Percentiles rank a stretch among this genome's conserved stretches.
Conservation (phyloP, 2,329 filamentous ascomycete genomes). For the Coniella vitis region DNA sequence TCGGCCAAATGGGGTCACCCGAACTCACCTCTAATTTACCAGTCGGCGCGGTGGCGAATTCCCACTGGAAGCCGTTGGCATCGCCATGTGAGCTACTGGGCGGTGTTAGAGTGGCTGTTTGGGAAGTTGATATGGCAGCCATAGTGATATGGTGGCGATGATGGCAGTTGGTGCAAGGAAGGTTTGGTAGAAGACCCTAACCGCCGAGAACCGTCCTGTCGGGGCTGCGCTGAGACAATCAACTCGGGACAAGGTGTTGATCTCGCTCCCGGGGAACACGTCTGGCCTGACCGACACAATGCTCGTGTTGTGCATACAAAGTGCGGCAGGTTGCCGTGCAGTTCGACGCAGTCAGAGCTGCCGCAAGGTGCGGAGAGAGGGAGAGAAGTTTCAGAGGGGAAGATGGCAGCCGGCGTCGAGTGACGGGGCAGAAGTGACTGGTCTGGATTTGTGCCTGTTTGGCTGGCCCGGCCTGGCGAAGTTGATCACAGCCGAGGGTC, state of each 20-base stretch:
- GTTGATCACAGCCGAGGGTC: background rate
- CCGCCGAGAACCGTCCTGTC: conserved; percentile 1
- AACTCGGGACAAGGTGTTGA: conserved; percentile 1
- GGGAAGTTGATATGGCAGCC: conserved; percentile 46
- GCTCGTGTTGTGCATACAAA: background rate
- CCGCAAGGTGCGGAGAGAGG: background rate
- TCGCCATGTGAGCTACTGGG: conserved; percentile 44
- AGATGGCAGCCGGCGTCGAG: background rate
- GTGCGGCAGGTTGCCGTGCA: background rate
- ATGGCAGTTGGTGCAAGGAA: too few species aligned
- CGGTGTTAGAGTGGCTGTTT: conserved; percentile 41
- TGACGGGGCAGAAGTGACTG: too few species aligned
- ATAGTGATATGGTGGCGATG: conserved; percentile 27
- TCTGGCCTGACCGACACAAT: background rate
- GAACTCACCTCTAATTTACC: conserved; percentile 32
- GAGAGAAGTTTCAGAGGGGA: background rate
- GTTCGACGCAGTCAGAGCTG: background rate
- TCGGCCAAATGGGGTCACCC: background rate
- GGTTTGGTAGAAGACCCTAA: too few species aligned
- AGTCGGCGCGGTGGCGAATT: conserved; percentile 23
- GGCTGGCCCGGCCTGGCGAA: background rate
- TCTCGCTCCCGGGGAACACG: background rate
- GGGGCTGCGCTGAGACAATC: conserved; percentile 12
- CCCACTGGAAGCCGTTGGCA: conserved; percentile 39
- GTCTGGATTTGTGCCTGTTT: background rate